A percentile compares a stretch with the other conserved stretches of the same genome.
phyloP scores from a whole-genome alignment of 768 basidiomycete species.

The Cyclocybe cylindracea region DNA sequence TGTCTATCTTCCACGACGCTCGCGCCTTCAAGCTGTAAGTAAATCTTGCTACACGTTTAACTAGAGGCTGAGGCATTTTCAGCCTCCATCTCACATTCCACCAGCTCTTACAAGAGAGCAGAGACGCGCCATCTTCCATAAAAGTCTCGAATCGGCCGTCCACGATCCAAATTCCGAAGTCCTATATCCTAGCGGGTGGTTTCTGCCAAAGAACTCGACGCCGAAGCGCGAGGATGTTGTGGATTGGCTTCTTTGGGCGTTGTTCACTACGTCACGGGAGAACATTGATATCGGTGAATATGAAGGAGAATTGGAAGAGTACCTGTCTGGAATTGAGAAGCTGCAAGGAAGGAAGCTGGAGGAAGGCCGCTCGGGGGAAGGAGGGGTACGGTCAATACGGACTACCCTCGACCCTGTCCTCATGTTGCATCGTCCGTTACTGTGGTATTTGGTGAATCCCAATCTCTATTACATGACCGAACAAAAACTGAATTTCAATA shows the following conservation, averaged over 20 bases:
- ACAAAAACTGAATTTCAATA: conserved; percentile 17
- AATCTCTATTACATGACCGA: not conserved
- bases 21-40: conserved; percentile 50
- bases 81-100: conserved; percentile 35
- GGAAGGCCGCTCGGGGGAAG: conserved; percentile 33
- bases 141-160: conserved; percentile 36
- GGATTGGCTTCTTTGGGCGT: conserved; percentile 69
- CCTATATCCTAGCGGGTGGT: conserved; percentile 52
- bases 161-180: conserved; percentile 20
- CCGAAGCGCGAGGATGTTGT: conserved; percentile 45
- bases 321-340: conserved; percentile 41
- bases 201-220: conserved; percentile 31
- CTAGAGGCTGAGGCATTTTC: not conserved
- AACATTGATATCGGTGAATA: conserved; percentile 32
- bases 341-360: conserved; percentile 40
- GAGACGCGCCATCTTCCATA: conserved; percentile 49
- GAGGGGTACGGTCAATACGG: conserved; percentile 45
- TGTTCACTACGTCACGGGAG: conserved; percentile 47
- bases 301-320: conserved; percentile 52
- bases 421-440: conserved; percentile 56
- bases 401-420: conserved; percentile 58
- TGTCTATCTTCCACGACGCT: conserved; percentile 49
- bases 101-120: conserved; percentile 39
- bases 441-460: conserved; percentile 60
- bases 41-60: not conserved